phyloP scores from a whole-genome alignment of 345 rosid species.

The Rhodamnia rubescens region DNA sequence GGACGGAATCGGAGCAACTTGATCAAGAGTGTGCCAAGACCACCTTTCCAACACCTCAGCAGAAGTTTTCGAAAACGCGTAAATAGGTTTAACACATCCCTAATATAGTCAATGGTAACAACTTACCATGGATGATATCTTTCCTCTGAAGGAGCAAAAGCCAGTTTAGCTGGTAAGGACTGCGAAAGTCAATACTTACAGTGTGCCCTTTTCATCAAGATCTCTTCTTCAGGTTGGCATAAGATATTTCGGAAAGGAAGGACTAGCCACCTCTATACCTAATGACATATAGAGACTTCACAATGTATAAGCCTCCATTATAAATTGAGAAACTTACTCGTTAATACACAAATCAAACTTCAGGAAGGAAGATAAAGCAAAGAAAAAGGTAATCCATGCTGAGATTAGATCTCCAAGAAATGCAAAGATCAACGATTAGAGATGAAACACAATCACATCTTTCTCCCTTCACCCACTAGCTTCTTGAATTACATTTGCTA shows the following conservation, averaged over 20 bases:
- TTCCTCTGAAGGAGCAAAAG: background rate
- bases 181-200: background rate
- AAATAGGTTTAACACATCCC: too few relatives aligned
- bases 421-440: background rate
- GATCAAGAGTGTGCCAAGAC: too few relatives aligned
- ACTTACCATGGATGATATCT: too few relatives aligned
- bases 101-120: too few relatives aligned
- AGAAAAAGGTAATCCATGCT: background rate
- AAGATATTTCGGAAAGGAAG: background rate
- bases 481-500: conserved; percentile 15
- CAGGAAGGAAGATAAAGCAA: background rate
- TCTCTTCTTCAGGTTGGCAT: background rate
- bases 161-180: background rate
- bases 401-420: background rate
- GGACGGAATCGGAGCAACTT: too few relatives aligned
- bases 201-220: background rate
- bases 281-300: background rate
- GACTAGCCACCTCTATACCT: background rate
- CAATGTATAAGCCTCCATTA: background rate
- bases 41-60: too few relatives aligned
- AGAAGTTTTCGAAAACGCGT: too few relatives aligned
- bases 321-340: background rate
- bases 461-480: background rate
- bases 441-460: background rate
- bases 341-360: background rate